Percentiles rank a stretch among this genome's conserved stretches.
These are phyloP conservation scores for Asterochloris sp. DNA, from an alignment of 139 green algal species.

Conservation along the genomic window DNA sequence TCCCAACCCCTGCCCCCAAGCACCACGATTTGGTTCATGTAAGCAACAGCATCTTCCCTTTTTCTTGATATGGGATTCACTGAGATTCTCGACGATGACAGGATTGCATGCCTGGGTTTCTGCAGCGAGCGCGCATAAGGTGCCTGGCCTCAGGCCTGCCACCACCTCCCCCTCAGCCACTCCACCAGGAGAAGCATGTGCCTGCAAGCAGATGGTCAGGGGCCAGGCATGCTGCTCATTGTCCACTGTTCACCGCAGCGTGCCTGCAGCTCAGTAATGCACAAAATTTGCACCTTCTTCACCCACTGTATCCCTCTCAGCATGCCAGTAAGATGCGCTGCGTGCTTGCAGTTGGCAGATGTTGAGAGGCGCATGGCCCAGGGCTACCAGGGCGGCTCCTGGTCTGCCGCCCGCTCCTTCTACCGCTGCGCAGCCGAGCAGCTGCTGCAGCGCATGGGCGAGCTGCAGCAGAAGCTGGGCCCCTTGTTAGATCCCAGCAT, in stretches of 20 bases:
- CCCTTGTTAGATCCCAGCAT: background rate
- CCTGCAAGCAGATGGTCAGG: background rate
- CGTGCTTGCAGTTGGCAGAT: constrained; percentile 52
- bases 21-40: too few species aligned
- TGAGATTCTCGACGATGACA: too few species aligned
- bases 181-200: background rate
- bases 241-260: too few species aligned
- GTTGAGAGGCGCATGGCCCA: constrained; percentile 27
- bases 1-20: too few species aligned
- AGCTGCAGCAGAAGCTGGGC: constrained; percentile 3
- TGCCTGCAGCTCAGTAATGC: background rate
- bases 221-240: background rate
- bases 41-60: too few species aligned
- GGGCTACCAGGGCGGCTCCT: background rate
- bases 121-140: too few species aligned
- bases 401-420: constrained; percentile 32
- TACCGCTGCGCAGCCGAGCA: constrained; percentile 42
- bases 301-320: background rate
- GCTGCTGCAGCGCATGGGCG: background rate
- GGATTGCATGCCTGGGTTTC: too few species aligned
- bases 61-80: too few species aligned
- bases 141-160: too few species aligned
- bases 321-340: background rate
- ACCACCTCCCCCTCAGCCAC: background rate
- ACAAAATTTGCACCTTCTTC: background rate